phyloP scores from a whole-genome alignment of 495 filamentous ascomycete genomes.

The Echria macrotheca region DNA sequence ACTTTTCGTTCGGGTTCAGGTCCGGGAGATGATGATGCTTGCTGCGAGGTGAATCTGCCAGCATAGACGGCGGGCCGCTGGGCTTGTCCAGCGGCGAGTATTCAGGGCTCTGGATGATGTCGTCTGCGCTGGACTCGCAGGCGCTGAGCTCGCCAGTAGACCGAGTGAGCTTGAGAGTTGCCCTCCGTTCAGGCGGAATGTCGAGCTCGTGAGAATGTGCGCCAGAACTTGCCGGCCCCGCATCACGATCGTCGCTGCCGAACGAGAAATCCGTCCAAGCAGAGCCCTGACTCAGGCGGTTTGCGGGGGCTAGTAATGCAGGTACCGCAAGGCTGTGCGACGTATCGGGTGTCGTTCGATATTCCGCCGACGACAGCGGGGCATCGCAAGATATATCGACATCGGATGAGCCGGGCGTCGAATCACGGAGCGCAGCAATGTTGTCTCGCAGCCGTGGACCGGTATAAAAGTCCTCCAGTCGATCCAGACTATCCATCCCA shows the following conservation, averaged over 20 bases:
- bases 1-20: conserved; percentile 30
- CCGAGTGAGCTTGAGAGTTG: conserved; percentile 11
- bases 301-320: conserved; percentile 37
- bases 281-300: conserved; percentile 46
- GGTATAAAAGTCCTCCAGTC: conserved; percentile 32
- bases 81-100: conserved; percentile 22
- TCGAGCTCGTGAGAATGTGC: conserved; percentile 20
- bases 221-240: conserved; percentile 14
- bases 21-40: conserved; percentile 36
- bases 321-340: conserved; percentile 38
- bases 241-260: conserved; percentile 39
- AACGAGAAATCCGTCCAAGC: conserved; percentile 54
- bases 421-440: conserved; percentile 28
- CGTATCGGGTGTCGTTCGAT: conserved; percentile 21
- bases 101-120: conserved; percentile 19
- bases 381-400: conserved; percentile 22
- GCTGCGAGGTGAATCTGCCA: conserved; percentile 15
- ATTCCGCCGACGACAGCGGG: conserved; percentile 18
- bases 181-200: conserved; percentile 9
- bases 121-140: conserved; percentile 20
- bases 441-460: conserved; percentile 29
- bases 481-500: conserved; percentile 19
- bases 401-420: conserved; percentile 29
- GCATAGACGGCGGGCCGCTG: conserved; percentile 19
- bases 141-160: conserved; percentile 16